Evolutionary conservation across 441 rosid species (phyloP).

Genomic region (Cnidoscolus chayamansa): DNA sequence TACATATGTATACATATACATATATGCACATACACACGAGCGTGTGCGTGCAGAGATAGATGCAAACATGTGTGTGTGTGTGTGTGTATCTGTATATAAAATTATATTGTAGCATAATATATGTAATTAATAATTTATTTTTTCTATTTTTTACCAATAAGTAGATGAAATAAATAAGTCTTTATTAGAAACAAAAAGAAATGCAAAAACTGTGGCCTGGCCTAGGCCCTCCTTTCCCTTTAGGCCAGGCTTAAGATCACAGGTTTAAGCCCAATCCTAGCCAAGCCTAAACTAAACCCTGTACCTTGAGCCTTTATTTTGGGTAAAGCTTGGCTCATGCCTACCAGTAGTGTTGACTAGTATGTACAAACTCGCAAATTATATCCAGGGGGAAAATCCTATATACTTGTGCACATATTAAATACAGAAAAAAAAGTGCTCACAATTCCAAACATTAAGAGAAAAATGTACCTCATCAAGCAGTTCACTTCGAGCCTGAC

Average conservation of each 20-base stretch:
- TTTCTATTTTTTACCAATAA: not conserved
- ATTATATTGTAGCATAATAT: not conserved
- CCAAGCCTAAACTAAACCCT: not conserved
- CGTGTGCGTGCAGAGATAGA: too few species aligned
- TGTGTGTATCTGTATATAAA: not conserved
- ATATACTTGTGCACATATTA: not conserved
- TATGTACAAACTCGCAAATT: not conserved
- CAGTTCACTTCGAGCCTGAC: conserved; percentile 89
- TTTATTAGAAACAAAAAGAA: not conserved
- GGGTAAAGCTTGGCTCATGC: not conserved
- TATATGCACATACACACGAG: too few species aligned
- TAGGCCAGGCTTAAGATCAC: not conserved
- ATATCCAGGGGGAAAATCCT: not conserved
- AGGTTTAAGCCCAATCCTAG: not conserved
- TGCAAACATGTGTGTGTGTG: too few species aligned
- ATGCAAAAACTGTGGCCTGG: not conserved
- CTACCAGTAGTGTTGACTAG: not conserved
- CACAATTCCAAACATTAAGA: not conserved
- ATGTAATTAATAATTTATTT: not conserved
- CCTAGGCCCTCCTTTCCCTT: not conserved
- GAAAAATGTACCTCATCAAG: conserved; percentile 68
- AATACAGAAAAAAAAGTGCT: not conserved
- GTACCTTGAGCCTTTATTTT: not conserved
- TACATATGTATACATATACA: too few species aligned
- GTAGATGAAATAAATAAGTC: not conserved